These are phyloP conservation scores for Coffea eugenioides DNA, from an alignment of 257 asterid genomes.

Conservation along the genomic window DNA sequence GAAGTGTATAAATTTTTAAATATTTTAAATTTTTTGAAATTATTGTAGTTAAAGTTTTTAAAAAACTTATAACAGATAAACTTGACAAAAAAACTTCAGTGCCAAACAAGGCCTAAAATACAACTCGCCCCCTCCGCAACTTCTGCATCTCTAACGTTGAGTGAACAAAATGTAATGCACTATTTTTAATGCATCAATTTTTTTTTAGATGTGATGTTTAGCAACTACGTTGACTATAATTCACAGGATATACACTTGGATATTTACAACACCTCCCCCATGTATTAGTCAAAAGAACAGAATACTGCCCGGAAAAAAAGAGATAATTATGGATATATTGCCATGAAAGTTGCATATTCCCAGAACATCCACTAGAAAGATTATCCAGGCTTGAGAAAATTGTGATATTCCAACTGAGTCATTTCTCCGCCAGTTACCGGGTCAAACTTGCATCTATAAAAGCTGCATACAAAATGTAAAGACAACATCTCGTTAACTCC, in stretches of 20 bases:
- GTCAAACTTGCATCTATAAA: constrained; percentile 79
- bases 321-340: neutral
- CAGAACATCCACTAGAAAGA: constrained; percentile 33
- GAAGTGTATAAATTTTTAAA: too few relatives aligned
- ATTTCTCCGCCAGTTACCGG: constrained; percentile 74
- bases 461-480: constrained; percentile 46
- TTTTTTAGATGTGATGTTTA: neutral
- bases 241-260: neutral
- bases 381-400: constrained; percentile 73
- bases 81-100: too few relatives aligned
- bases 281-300: neutral
- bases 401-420: constrained; percentile 72
- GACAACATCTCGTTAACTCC: neutral
- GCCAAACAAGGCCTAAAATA: too few relatives aligned
- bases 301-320: neutral
- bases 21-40: too few relatives aligned
- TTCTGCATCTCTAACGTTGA: neutral
- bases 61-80: too few relatives aligned
- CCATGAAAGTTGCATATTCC: neutral
- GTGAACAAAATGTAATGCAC: too few relatives aligned
- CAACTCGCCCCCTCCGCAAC: too few relatives aligned
- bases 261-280: constrained; percentile 6
- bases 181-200: too few relatives aligned
- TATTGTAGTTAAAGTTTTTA: too few relatives aligned
- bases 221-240: neutral